Conservation (phyloP, 2,329 filamentous ascomycete genomes). For the Ustilaginoidea virens region DNA sequence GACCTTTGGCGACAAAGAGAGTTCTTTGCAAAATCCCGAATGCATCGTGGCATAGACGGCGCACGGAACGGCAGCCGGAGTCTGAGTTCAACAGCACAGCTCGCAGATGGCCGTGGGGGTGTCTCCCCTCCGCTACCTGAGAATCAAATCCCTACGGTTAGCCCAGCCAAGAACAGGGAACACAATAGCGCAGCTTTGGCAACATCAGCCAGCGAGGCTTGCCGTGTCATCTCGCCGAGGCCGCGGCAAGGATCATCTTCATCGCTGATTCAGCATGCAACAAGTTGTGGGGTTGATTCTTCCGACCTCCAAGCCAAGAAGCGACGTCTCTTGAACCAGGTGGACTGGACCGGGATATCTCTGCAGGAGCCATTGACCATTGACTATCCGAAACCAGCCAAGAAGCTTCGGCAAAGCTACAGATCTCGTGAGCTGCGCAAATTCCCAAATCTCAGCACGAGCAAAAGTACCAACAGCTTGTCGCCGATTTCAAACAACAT, state of each 20-base stretch:
- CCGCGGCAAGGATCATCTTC: not conserved
- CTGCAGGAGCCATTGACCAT: conserved; percentile 15
- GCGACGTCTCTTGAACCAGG: conserved; percentile 11
- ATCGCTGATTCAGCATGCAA: not conserved
- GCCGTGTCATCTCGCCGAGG: too few relatives aligned
- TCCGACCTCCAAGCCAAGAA: conserved; percentile 10
- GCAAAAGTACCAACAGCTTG: not conserved
- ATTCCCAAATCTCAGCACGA: not conserved
- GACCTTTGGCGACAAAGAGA: conserved; percentile 20
- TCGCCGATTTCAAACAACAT: conserved; percentile 5
- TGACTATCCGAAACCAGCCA: conserved; percentile 8
- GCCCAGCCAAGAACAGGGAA: too few relatives aligned
- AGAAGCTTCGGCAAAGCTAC: conserved; percentile 2
- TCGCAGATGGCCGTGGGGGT: too few relatives aligned
- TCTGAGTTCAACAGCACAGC: not conserved
- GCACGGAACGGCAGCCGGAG: not conserved
- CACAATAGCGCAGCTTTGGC: too few relatives aligned
- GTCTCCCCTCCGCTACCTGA: too few relatives aligned
- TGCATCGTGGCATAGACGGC: conserved; percentile 2
- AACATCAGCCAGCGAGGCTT: too few relatives aligned
- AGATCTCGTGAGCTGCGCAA: conserved; percentile 1
- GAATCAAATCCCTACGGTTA: too few relatives aligned
- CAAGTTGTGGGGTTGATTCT: not conserved
- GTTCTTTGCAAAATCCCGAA: conserved; percentile 22
- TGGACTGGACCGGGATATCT: conserved; percentile 17